Evolutionary conservation across 208 protist genomes (phyloP).

Genomic region (Wallacemonas collosoma): DNA sequence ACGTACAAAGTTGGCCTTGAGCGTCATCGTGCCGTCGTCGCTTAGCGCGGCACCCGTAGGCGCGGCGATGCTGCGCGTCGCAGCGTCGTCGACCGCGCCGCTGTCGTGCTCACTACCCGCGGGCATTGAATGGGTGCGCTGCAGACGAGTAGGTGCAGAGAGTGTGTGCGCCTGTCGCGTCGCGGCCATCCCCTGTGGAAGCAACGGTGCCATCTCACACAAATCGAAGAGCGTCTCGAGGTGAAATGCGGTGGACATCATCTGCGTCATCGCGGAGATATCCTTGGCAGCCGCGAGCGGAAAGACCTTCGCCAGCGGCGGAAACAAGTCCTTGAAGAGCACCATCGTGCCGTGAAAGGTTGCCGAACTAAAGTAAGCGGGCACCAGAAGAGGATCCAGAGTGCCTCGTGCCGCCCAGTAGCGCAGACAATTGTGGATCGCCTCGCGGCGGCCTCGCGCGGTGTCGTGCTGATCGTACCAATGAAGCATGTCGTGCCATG

Average conservation of each 20-base stretch:
- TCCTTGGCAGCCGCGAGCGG: conserved; percentile 66
- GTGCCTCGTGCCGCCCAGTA: conserved; percentile 35
- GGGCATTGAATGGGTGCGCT: too few relatives aligned
- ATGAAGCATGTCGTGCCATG: conserved; percentile 35
- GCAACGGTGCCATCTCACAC: conserved; percentile 37
- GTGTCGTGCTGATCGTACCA: conserved; percentile 34
- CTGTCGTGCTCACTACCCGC: too few relatives aligned
- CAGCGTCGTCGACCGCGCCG: too few relatives aligned
- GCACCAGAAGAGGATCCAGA: conserved; percentile 33
- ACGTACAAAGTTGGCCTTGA: conserved; percentile 32
- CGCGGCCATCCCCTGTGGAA: conserved; percentile 12
- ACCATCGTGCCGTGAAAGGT: conserved; percentile 49
- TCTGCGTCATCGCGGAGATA: conserved; percentile 55
- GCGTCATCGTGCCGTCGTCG: conserved; percentile 6
- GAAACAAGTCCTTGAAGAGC: conserved; percentile 61
- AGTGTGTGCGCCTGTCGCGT: neutral
- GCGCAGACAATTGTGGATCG: conserved; percentile 33
- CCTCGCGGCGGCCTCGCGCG: conserved; percentile 20
- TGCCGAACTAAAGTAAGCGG: conserved; percentile 22
- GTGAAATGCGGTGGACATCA: conserved; percentile 57
- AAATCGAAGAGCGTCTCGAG: conserved; percentile 61
- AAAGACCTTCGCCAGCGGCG: conserved; percentile 58
- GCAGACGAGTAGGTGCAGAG: too few relatives aligned
- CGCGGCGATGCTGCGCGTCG: too few relatives aligned
- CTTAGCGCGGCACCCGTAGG: neutral